Evolutionary conservation across 768 basidiomycete genomes (phyloP).

Genomic region (Tricholoma terreum): DNA sequence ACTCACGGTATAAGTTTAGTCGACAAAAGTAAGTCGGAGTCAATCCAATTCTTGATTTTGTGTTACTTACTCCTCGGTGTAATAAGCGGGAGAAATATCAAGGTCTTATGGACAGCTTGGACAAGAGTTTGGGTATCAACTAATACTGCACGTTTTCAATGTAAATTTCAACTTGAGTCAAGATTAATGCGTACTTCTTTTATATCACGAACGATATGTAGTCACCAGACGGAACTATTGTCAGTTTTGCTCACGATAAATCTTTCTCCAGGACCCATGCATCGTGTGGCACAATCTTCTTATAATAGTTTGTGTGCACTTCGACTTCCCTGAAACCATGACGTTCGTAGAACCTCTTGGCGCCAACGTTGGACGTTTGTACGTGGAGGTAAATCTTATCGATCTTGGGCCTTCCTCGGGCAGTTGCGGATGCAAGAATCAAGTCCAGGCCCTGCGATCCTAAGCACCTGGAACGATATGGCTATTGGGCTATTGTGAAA

Average conservation of each 20-base stretch:
- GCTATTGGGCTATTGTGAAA: constrained; percentile 40
- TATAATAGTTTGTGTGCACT: constrained; percentile 78
- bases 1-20: constrained; percentile 2
- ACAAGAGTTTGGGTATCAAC: background rate
- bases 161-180: background rate
- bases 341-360: constrained; percentile 79
- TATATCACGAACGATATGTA: background rate
- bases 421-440: constrained; percentile 60
- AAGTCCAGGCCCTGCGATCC: constrained; percentile 72
- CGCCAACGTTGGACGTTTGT: constrained; percentile 75
- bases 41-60: background rate
- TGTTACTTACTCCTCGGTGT: background rate
- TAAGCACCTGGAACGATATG: constrained; percentile 77
- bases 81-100: background rate
- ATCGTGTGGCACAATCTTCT: constrained; percentile 79
- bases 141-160: background rate
- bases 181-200: background rate
- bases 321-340: constrained; percentile 75
- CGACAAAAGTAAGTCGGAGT: background rate
- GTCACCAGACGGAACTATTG: background rate
- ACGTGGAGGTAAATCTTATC: constrained; percentile 80
- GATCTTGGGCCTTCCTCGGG: constrained; percentile 60
- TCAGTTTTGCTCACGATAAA: background rate
- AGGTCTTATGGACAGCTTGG: background rate
- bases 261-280: constrained; percentile 83